Conservation (phyloP, 257 asterid species). For the Jaltomata sinuosa region DNA sequence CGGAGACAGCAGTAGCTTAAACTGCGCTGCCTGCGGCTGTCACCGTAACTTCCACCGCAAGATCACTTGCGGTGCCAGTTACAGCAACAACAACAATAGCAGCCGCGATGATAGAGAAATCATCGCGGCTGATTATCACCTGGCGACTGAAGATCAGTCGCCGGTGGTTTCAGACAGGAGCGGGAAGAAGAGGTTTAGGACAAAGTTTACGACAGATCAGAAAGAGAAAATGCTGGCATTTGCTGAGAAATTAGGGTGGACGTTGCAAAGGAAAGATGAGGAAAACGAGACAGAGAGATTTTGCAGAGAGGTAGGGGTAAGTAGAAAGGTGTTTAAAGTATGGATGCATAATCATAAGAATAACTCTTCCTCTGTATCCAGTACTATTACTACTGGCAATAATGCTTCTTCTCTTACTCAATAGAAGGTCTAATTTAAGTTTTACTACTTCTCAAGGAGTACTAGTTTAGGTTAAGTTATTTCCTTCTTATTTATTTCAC, state of each 20-base stretch:
- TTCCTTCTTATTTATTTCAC: not conserved
- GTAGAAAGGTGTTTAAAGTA: slow-evolving; percentile 65
- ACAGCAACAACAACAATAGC: not conserved
- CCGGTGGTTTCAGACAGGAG: slow-evolving; percentile 19
- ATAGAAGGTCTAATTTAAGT: slow-evolving; percentile 9
- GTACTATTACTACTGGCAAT: slow-evolving; percentile 27
- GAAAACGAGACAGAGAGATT: slow-evolving; percentile 64
- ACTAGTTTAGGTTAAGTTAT: not conserved
- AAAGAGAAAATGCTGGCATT: slow-evolving; percentile 61
- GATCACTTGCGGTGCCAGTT: slow-evolving; percentile 8
- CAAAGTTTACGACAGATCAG: slow-evolving; percentile 62
- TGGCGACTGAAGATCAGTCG: not conserved
- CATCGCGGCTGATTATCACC: not conserved
- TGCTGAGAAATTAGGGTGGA: slow-evolving; percentile 71
- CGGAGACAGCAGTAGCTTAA: slow-evolving; percentile 6
- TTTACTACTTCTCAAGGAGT: not conserved
- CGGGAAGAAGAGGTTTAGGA: slow-evolving; percentile 52
- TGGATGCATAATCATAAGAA: slow-evolving; percentile 83
- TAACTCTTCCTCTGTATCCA: slow-evolving; percentile 13
- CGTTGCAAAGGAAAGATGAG: slow-evolving; percentile 39
- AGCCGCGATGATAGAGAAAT: not conserved
- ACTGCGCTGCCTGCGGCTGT: slow-evolving; percentile 77
- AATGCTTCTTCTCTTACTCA: slow-evolving; percentile 53
- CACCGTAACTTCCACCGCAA: slow-evolving; percentile 66
- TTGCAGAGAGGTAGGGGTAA: slow-evolving; percentile 53